Percentiles rank a stretch among this genome's conserved stretches.
These are phyloP conservation scores for Cicer chorassanicum DNA, from an alignment of 306 rosid genomes.

Conservation along the genomic window DNA sequence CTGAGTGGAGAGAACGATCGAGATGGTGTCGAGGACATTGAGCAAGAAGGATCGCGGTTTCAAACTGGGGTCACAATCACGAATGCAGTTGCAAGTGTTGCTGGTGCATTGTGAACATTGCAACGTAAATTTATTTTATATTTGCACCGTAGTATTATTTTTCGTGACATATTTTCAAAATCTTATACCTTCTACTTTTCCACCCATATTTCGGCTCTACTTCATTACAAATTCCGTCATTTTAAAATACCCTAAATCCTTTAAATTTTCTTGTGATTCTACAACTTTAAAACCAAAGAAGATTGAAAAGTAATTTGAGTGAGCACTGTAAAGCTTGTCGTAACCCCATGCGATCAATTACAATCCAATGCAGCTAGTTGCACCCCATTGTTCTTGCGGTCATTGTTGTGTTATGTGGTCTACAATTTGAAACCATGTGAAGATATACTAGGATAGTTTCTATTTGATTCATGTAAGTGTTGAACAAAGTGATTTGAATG, in stretches of 20 bases:
- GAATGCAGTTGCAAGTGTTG: background rate
- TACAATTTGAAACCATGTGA: background rate
- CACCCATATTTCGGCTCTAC: no score
- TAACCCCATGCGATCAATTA: background rate
- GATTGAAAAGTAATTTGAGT: background rate
- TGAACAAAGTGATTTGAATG: slow-evolving; percentile 20
- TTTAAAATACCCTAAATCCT: no score
- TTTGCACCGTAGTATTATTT: background rate
- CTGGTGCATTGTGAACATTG: background rate
- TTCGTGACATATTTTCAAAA: background rate
- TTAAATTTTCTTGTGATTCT: no score
- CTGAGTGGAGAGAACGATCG: slow-evolving; percentile 69
- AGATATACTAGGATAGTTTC: slow-evolving; percentile 37
- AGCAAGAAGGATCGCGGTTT: background rate
- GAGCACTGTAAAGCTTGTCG: background rate
- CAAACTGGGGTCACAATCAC: background rate
- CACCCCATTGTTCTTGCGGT: background rate
- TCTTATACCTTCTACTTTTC: background rate
- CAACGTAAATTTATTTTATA: background rate
- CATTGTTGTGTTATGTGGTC: background rate
- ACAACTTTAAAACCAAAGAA: background rate
- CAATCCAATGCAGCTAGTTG: background rate
- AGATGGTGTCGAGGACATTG: background rate
- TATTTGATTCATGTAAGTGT: slow-evolving; percentile 30
- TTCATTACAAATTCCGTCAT: no score